phyloP scores from a whole-genome alignment of 768 basidiomycete genomes.

The Lactarius hatsudake region DNA sequence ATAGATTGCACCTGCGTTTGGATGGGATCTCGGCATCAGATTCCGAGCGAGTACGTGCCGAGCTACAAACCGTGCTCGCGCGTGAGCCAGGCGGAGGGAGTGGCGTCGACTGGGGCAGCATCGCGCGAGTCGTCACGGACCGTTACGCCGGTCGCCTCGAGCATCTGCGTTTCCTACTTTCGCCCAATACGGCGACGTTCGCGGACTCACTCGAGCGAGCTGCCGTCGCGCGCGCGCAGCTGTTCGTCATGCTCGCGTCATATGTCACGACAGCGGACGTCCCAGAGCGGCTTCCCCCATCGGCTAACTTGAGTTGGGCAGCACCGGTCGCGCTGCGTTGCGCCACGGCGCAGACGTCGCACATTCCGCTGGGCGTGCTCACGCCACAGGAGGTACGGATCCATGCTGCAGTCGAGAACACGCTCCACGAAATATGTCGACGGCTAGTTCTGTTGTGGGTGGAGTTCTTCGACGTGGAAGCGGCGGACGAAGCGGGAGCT shows the following conservation, averaged over 20 bases:
- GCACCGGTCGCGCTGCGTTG: constrained; percentile 25
- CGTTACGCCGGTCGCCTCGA: constrained; percentile 45
- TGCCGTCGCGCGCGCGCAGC: constrained; percentile 2
- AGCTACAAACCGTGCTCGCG: constrained; percentile 33
- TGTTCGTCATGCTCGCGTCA: constrained; percentile 31
- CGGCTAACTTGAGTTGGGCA: constrained; percentile 18
- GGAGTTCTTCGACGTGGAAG: constrained; percentile 28
- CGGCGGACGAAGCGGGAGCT: not conserved
- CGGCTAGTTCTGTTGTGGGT: constrained; percentile 22
- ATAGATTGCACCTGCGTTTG: constrained; percentile 39
- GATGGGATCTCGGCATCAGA: constrained; percentile 36
- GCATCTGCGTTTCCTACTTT: constrained; percentile 33
- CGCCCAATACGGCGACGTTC: not conserved
- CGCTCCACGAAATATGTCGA: constrained; percentile 22
- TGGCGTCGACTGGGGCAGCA: constrained; percentile 43
- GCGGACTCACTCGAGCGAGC: constrained; percentile 6
- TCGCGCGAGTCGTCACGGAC: constrained; percentile 40
- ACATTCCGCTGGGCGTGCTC: constrained; percentile 8
- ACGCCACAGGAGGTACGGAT: constrained; percentile 26
- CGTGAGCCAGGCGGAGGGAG: constrained; percentile 29
- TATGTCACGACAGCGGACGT: constrained; percentile 30
- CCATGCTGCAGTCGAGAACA: constrained; percentile 17
- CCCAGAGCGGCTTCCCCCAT: constrained; percentile 6
- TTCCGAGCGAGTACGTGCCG: constrained; percentile 2
- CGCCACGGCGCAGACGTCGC: constrained; percentile 14